A percentile compares a stretch with the other conserved stretches of the same genome.
Conservation (phyloP, 495 filamentous ascomycete species). For the Penicillium mononematosum region DNA sequence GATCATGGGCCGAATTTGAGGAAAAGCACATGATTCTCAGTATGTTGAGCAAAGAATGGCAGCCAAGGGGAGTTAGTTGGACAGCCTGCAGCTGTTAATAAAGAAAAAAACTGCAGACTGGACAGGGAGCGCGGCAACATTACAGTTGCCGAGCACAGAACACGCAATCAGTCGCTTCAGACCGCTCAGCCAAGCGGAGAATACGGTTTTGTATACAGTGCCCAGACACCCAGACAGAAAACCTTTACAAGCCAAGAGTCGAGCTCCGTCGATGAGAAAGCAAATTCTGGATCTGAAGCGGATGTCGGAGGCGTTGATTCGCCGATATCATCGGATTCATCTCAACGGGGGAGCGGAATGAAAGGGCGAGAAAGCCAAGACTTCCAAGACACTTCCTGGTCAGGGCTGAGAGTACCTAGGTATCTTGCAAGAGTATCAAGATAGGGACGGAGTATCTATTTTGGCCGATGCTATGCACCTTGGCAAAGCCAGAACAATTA, state of each 20-base stretch:
- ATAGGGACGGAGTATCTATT: slow-evolving; percentile 2
- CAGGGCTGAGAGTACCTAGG: not conserved
- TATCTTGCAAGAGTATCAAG: not conserved
- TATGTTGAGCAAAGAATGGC: not conserved
- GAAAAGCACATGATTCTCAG: not conserved
- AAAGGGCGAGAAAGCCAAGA: slow-evolving; percentile 14
- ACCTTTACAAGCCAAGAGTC: slow-evolving; percentile 3
- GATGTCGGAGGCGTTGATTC: slow-evolving; percentile 1
- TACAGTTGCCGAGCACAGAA: slow-evolving; percentile 12
- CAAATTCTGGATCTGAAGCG: slow-evolving; percentile 2
- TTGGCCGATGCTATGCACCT: not conserved
- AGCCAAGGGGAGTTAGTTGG: not conserved
- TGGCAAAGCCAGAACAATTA: slow-evolving; percentile 7
- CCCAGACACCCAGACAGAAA: slow-evolving; percentile 1
- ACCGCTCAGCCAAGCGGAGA: slow-evolving; percentile 14
- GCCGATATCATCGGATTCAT: slow-evolving; percentile 1
- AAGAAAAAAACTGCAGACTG: not conserved
- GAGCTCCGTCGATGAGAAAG: not conserved
- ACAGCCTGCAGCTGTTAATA: not conserved
- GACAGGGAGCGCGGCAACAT: not conserved
- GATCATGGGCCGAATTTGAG: not conserved
- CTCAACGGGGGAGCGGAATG: slow-evolving; percentile 17
- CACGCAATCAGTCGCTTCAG: slow-evolving; percentile 11
- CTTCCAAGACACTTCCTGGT: not conserved
- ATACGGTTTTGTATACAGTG: slow-evolving; percentile 8